Base-by-base conservation (phyloP, 805 yeast species). In the Candida schatavii region DNA sequence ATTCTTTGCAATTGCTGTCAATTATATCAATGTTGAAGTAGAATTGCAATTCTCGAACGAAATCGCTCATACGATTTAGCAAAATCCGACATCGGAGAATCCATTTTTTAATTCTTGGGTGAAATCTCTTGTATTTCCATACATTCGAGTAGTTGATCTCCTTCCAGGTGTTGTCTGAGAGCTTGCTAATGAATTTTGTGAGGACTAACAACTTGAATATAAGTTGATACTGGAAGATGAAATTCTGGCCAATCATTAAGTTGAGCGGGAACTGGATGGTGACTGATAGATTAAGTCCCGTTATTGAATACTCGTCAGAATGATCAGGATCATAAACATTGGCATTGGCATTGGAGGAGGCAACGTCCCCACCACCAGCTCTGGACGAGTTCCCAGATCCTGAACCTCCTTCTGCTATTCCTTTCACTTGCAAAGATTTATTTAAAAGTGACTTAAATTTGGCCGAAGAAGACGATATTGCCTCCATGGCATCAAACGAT, bases 221-320 rank as follows among this genome's bases (percentile, higher is more conserved):
- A 27, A 88, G 67, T 57, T 91, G 96, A 55, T 84, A 88, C 47
- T 93, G 88, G 37, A 81, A 74, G 14, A 88, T 67, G 20, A 83
- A 79, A 13, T 88, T 83, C 41, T 81, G 77, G 14, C 85, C 80
- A 1, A 88, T 65, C 1, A 93, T 70, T 20, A 91, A 68, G 53
- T 88, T 88, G 37, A 88, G 62, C 0, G 99, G 99, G 56, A 88
- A 93, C 3, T 97, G 97, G 18, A 90, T 60, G n/a, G 72, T 61
- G 5, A 83, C 45, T 32, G 81, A 80, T 35, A 84, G 61, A 44
- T 76, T 77, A 9, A 84, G 57, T 39, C 75, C 74, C 36, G 80
- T 68, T 1, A 83, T 67, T 1, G 78, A 55, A 35, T 68, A 70
- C 22, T 68, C 61, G 46, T 62, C 75, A 40, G 56, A 36, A 37